Percentiles rank a stretch among this genome's conserved stretches.
Conservation (phyloP, 805 yeast species). For the Gaillardinia entomophila region DNA sequence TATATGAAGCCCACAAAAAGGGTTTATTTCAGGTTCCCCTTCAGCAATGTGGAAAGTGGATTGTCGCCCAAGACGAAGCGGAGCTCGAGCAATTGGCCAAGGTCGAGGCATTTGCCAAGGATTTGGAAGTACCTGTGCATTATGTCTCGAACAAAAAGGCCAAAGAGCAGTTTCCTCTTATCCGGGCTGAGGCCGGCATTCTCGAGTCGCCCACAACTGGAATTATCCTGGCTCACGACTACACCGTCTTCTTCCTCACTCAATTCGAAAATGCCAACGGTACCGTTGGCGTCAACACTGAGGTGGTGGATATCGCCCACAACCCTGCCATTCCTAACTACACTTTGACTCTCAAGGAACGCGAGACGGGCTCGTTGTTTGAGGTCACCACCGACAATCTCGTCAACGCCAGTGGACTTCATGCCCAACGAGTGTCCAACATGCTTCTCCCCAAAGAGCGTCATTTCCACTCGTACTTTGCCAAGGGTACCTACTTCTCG, state of each 20-base stretch:
- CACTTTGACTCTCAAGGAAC: slow-evolving; percentile 17
- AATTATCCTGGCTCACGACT: slow-evolving; percentile 74
- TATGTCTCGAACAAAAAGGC: slow-evolving; percentile 46
- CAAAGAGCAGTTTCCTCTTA: slow-evolving; percentile 54
- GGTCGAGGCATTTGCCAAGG: slow-evolving; percentile 44
- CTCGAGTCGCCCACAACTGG: slow-evolving; percentile 80
- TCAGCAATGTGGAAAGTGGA: slow-evolving; percentile 72
- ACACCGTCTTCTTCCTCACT: slow-evolving; percentile 55
- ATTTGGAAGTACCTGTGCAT: slow-evolving; percentile 52
- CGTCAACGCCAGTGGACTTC: slow-evolving; percentile 74
- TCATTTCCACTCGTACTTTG: slow-evolving; percentile 57
- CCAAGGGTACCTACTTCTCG: slow-evolving; percentile 79
- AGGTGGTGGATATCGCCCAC: slow-evolving; percentile 40
- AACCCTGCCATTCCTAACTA: slow-evolving; percentile 15
- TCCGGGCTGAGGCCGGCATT: slow-evolving; percentile 55
- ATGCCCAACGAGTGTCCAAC: slow-evolving; percentile 69
- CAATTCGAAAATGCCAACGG: slow-evolving; percentile 54
- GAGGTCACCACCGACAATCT: slow-evolving; percentile 50
- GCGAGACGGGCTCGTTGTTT: slow-evolving; percentile 25
- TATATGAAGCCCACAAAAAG: slow-evolving; percentile 47
- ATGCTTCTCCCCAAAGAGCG: slow-evolving; percentile 59
- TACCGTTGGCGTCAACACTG: slow-evolving; percentile 57
- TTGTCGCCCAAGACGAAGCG: slow-evolving; percentile 70
- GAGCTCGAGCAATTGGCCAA: slow-evolving; percentile 57
- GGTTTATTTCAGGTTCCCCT: slow-evolving; percentile 42